Evolutionary conservation across 768 basidiomycete species (phyloP).

Genomic region (Tulasnella sp.): DNA sequence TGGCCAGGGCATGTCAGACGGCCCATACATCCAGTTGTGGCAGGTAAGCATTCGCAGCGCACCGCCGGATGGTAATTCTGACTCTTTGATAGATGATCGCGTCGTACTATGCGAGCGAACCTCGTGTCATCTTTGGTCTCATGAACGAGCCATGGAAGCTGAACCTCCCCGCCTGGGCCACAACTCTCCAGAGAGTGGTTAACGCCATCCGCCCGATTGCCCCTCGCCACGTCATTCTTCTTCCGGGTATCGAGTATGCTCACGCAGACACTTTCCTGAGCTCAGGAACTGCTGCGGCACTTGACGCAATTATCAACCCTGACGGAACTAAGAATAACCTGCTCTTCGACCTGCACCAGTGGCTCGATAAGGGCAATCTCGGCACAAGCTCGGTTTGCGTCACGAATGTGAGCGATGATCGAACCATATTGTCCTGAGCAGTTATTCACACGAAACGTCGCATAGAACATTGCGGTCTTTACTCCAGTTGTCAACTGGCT

Average conservation of each 20-base stretch:
- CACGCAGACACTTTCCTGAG: constrained; percentile 22
- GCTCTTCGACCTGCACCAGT: constrained; percentile 41
- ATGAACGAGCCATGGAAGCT: constrained; percentile 52
- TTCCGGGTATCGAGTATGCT: constrained; percentile 38
- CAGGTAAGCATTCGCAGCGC: background rate
- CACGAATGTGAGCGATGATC: constrained; percentile 32
- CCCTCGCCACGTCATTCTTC: constrained; percentile 41
- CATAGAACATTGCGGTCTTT: background rate
- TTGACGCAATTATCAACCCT: constrained; percentile 45
- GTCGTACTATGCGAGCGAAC: background rate
- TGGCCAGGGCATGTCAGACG: background rate
- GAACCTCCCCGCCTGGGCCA: constrained; percentile 38
- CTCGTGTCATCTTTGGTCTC: constrained; percentile 33
- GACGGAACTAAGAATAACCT: constrained; percentile 40
- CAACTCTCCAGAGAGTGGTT: constrained; percentile 40
- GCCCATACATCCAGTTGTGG: constrained; percentile 14
- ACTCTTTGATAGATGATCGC: constrained; percentile 11
- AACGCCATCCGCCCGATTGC: constrained; percentile 45
- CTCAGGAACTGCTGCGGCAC: constrained; percentile 39
- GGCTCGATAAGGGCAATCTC: constrained; percentile 45
- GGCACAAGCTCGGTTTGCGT: constrained; percentile 45
- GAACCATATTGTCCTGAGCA: background rate
- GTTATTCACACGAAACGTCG: background rate
- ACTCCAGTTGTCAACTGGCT: constrained; percentile 12
- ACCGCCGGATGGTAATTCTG: constrained; percentile 27